phyloP scores from a whole-genome alignment of 768 basidiomycete species.

The Agaricus blazei region DNA sequence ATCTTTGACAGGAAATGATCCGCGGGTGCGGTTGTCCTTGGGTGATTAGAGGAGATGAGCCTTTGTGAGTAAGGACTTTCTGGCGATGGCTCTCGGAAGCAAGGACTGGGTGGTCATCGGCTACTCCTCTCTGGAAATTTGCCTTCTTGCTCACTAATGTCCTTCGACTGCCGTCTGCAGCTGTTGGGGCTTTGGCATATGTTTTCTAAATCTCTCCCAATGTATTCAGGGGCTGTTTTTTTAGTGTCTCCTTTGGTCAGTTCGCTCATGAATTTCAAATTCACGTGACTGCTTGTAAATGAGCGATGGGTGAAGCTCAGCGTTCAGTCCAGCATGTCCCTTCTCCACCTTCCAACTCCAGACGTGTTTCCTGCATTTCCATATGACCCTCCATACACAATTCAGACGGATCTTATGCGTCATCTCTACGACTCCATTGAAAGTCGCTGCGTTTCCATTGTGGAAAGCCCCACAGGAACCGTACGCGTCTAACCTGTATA shows the following conservation, averaged over 20 bases:
- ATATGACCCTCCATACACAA: conserved; percentile 74
- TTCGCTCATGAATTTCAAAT: not conserved
- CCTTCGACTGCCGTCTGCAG: too few relatives aligned
- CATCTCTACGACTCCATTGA: conserved; percentile 83
- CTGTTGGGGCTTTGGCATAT: too few relatives aligned
- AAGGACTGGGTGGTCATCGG: not conserved
- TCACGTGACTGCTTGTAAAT: not conserved
- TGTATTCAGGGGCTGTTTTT: too few relatives aligned
- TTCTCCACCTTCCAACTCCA: conserved; percentile 55
- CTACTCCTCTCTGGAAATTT: too few relatives aligned
- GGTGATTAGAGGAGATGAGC: conserved; percentile 3
- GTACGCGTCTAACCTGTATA: conserved; percentile 32
- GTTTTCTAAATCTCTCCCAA: too few relatives aligned
- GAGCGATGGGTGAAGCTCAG: too few relatives aligned
- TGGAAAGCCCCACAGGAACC: conserved; percentile 89
- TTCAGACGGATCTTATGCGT: conserved; percentile 84
- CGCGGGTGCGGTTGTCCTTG: conserved; percentile 5
- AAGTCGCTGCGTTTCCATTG: conserved; percentile 65
- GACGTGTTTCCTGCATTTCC: conserved; percentile 74
- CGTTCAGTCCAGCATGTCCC: conserved; percentile 17
- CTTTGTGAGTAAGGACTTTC: not conserved
- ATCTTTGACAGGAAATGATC: conserved; percentile 11
- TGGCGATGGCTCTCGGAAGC: not conserved
- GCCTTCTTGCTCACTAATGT: too few relatives aligned
- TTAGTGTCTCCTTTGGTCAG: not conserved